phyloP scores from a whole-genome alignment of 2,329 filamentous ascomycete species.

The Penicillium sp. region DNA sequence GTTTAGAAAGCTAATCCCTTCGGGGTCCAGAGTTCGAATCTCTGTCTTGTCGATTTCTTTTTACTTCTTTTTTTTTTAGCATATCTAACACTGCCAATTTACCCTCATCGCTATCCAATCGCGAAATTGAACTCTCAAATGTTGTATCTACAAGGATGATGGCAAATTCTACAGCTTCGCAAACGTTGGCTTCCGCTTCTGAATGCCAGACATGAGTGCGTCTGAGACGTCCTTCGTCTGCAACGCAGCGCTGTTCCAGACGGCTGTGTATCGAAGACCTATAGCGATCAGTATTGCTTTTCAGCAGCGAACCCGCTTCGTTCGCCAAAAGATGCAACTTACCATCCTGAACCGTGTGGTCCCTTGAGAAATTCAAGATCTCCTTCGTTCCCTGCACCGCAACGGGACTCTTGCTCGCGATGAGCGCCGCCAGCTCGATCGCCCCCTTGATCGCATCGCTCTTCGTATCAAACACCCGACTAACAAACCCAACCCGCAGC shows the following conservation, averaged over 20 bases:
- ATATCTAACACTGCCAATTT: neutral
- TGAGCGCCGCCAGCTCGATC: conserved; percentile 64
- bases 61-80: neutral
- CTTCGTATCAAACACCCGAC: conserved; percentile 55
- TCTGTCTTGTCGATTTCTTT: conserved; percentile 19
- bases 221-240: conserved; percentile 78
- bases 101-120: too few relatives aligned
- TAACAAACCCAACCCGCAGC: conserved; percentile 50
- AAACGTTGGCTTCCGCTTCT: conserved; percentile 81
- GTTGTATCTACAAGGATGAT: neutral
- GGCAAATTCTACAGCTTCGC: conserved; percentile 69
- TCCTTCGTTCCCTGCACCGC: conserved; percentile 89
- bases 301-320: too few relatives aligned
- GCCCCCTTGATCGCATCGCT: conserved; percentile 66
- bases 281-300: neutral
- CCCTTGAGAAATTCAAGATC: conserved; percentile 78
- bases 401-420: conserved; percentile 84
- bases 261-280: conserved; percentile 78
- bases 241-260: conserved; percentile 85
- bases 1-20: conserved; percentile 22
- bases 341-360: conserved; percentile 78
- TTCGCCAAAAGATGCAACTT: conserved; percentile 37
- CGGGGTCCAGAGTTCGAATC: conserved; percentile 24
- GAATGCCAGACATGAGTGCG: conserved; percentile 75
- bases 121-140: too few relatives aligned